Evolutionary conservation across 2,329 filamentous ascomycete species (phyloP).

Genomic region (Ceratocystis colombiana): DNA sequence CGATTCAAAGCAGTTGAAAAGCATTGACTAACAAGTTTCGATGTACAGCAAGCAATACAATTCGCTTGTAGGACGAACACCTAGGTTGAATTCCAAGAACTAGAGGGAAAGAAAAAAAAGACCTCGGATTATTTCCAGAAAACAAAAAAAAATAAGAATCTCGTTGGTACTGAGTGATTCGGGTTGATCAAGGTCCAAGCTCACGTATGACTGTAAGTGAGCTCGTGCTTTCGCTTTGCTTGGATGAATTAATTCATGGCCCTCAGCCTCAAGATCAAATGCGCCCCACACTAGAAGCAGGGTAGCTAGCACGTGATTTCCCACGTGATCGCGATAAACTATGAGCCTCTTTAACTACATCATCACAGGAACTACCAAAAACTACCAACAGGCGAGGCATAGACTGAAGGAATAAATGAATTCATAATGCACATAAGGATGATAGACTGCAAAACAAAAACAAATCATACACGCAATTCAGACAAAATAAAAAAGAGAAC

Average conservation of each 20-base stretch:
- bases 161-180: background rate
- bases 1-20: background rate
- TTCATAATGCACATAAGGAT: background rate
- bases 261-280: background rate
- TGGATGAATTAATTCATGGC: background rate
- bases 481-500: background rate
- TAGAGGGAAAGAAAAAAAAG: too few relatives aligned
- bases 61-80: background rate
- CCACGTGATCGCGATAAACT: too few relatives aligned
- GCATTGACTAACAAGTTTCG: background rate
- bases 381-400: background rate
- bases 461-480: background rate
- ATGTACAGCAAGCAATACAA: background rate
- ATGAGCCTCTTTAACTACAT: background rate
- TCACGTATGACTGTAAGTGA: background rate
- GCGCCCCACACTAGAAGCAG: background rate
- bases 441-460: background rate
- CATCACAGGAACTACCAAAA: background rate
- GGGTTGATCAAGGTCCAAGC: background rate
- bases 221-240: background rate
- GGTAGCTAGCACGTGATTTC: too few relatives aligned
- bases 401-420: background rate
- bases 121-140: background rate
- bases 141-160: background rate
- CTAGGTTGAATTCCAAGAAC: background rate